Conservation (phyloP, 495 filamentous ascomycete species). For the Glarea lozoyensis region DNA sequence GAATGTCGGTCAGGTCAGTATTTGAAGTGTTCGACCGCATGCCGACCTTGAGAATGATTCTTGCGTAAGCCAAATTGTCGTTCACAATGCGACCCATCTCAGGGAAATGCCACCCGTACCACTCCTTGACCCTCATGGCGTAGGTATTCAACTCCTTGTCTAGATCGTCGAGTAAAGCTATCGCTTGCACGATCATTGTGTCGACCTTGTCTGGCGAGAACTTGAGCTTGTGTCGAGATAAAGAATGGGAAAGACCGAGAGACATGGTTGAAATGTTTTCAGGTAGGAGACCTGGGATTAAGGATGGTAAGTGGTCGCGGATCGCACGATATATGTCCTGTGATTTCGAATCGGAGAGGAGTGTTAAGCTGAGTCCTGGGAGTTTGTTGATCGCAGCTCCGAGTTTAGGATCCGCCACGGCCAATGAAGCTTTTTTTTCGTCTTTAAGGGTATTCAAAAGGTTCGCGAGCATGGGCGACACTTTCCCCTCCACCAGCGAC, state of each 20-base stretch:
- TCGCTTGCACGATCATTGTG: constrained; percentile 98
- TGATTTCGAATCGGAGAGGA: constrained; percentile 80
- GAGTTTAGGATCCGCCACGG: constrained; percentile 91
- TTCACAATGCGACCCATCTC: constrained; percentile 95
- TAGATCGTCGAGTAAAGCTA: constrained; percentile 85
- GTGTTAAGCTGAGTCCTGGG: constrained; percentile 72
- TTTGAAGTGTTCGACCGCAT: constrained; percentile 68
- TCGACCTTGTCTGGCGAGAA: constrained; percentile 99
- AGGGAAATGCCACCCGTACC: constrained; percentile 99
- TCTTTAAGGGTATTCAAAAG: constrained; percentile 88
- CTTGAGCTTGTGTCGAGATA: constrained; percentile 97
- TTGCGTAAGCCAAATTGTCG: constrained; percentile 92
- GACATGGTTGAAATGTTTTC: constrained; percentile 87
- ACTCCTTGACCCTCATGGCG: constrained; percentile 98
- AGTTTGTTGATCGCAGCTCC: constrained; percentile 90
- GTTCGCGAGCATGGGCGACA: constrained; percentile 77
- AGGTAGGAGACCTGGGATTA: constrained; percentile 82
- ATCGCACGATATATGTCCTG: constrained; percentile 88
- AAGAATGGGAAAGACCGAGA: constrained; percentile 89
- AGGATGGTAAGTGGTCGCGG: constrained; percentile 76
- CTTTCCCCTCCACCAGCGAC: constrained; percentile 83
- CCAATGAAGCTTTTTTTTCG: constrained; percentile 93
- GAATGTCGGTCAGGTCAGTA: constrained; percentile 79
- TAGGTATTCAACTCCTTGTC: constrained; percentile 99
- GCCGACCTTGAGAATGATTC: constrained; percentile 78